phyloP scores from a whole-genome alignment of 768 basidiomycete genomes.

The Lyophyllum atratum region DNA sequence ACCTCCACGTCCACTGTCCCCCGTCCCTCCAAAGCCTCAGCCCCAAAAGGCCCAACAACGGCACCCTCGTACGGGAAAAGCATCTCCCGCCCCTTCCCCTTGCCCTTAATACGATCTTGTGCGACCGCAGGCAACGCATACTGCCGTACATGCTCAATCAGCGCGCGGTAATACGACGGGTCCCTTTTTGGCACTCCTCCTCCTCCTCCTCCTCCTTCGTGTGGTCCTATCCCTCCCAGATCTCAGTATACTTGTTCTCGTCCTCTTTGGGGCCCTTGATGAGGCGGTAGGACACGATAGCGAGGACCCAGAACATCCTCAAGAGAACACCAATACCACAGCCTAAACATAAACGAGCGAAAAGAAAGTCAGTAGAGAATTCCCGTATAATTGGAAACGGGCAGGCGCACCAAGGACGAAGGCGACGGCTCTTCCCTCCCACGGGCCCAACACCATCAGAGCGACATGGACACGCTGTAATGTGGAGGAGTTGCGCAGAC shows the following conservation, averaged over 20 bases:
- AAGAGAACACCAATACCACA: slow-evolving; percentile 83
- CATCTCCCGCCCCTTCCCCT: slow-evolving; percentile 29
- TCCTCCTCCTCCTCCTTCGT: too few relatives aligned
- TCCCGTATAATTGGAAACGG: too few relatives aligned
- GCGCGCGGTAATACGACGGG: slow-evolving; percentile 31
- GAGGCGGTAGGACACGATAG: slow-evolving; percentile 60
- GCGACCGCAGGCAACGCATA: too few relatives aligned
- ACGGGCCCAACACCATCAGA: slow-evolving; percentile 69
- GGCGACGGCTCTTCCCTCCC: slow-evolving; percentile 83
- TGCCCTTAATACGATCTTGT: slow-evolving; percentile 61
- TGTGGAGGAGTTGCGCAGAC: slow-evolving; percentile 9
- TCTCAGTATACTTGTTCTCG: slow-evolving; percentile 32
- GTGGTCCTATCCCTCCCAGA: not conserved
- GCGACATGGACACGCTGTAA: slow-evolving; percentile 62
- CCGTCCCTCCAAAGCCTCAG: slow-evolving; percentile 3
- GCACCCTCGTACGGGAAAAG: slow-evolving; percentile 49
- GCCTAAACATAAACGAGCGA: too few relatives aligned
- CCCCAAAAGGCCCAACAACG: slow-evolving; percentile 39
- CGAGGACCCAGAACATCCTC: slow-evolving; percentile 78
- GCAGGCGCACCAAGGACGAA: slow-evolving; percentile 66
- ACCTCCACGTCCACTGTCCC: slow-evolving; percentile 2
- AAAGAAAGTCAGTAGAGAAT: too few relatives aligned
- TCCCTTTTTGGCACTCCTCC: not conserved
- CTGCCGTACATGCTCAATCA: slow-evolving; percentile 43
- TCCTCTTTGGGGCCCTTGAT: slow-evolving; percentile 44